phyloP scores from a whole-genome alignment of 306 rosid genomes.

The Lotus japonicus region DNA sequence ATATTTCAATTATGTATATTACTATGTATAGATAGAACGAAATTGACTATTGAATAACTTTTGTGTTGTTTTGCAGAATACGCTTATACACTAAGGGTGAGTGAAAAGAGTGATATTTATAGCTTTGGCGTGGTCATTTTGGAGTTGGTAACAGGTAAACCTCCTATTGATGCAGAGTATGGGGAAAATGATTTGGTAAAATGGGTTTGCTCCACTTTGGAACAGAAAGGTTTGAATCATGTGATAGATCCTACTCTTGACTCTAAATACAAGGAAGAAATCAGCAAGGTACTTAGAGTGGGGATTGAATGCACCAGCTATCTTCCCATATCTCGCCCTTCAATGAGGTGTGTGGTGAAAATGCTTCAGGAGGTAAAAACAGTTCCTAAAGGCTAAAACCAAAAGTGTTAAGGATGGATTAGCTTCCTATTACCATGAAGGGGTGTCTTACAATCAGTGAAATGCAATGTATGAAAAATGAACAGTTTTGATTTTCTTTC shows the following conservation, averaged over 20 bases:
- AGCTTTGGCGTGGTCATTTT: constrained; percentile 69
- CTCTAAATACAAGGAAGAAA: constrained; percentile 37
- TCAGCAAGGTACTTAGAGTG: constrained; percentile 35
- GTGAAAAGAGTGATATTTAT: constrained; percentile 68
- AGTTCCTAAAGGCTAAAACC: constrained; percentile 23
- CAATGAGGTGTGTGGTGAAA: constrained; percentile 66
- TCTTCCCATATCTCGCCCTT: constrained; percentile 51
- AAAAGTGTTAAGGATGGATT: constrained; percentile 16
- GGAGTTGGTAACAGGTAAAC: constrained; percentile 63
- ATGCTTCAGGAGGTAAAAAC: constrained; percentile 45
- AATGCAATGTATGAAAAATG: neutral
- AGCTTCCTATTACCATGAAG: constrained; percentile 32
- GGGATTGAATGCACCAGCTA: constrained; percentile 47
- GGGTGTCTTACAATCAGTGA: constrained; percentile 22
- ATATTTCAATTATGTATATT: neutral
- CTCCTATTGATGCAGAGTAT: constrained; percentile 48
- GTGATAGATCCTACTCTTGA: constrained; percentile 48
- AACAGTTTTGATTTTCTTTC: neutral
- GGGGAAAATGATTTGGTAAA: constrained; percentile 54
- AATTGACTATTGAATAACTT: neutral
- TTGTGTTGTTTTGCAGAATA: constrained; percentile 41
- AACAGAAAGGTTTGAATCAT: constrained; percentile 36
- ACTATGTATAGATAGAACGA: neutral
- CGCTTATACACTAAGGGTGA: constrained; percentile 63
- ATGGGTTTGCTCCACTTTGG: constrained; percentile 41